phyloP scores from a whole-genome alignment of 352 stramenopile species.

The Pythium aphanidermatum region DNA sequence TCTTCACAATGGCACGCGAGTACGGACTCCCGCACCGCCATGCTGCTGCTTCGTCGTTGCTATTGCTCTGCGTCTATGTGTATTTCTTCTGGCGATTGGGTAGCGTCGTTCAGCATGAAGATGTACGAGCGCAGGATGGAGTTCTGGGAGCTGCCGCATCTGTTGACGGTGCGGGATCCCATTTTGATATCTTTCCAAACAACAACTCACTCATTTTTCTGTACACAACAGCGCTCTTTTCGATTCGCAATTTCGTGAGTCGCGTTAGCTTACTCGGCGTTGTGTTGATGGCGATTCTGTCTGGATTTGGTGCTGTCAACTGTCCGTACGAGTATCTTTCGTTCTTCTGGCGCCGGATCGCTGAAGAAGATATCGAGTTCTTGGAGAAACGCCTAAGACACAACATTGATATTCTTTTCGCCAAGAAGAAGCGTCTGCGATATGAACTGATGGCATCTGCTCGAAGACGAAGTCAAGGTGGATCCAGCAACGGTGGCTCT shows the following conservation, averaged over 20 bases:
- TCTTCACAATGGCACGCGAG: constrained; percentile 67
- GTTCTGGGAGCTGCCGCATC: constrained; percentile 28
- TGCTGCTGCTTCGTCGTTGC: constrained; percentile 17
- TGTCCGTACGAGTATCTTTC: constrained; percentile 84
- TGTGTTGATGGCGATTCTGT: constrained; percentile 78
- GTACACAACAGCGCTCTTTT: constrained; percentile 43
- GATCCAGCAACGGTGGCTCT: constrained; percentile 12
- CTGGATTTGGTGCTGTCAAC: constrained; percentile 78
- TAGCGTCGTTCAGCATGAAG: constrained; percentile 38
- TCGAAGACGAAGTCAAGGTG: constrained; percentile 18
- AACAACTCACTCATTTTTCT: no score
- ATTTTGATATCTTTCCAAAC: constrained; percentile 3
- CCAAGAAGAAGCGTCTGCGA: constrained; percentile 75
- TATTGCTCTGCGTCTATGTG: constrained; percentile 45
- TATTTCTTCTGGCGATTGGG: constrained; percentile 75
- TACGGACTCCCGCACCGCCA: constrained; percentile 31
- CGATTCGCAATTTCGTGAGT: constrained; percentile 77
- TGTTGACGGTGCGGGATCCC: constrained; percentile 29
- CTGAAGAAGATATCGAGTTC: constrained; percentile 78
- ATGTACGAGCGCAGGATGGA: constrained; percentile 5
- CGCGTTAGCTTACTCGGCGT: constrained; percentile 75
- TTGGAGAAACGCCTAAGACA: constrained; percentile 73
- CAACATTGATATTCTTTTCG: constrained; percentile 75
- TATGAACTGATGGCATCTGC: constrained; percentile 39
- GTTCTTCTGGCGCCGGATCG: constrained; percentile 72